phyloP scores from a whole-genome alignment of 805 yeast genomes.

The Tetrapisispora taiwanensis region DNA sequence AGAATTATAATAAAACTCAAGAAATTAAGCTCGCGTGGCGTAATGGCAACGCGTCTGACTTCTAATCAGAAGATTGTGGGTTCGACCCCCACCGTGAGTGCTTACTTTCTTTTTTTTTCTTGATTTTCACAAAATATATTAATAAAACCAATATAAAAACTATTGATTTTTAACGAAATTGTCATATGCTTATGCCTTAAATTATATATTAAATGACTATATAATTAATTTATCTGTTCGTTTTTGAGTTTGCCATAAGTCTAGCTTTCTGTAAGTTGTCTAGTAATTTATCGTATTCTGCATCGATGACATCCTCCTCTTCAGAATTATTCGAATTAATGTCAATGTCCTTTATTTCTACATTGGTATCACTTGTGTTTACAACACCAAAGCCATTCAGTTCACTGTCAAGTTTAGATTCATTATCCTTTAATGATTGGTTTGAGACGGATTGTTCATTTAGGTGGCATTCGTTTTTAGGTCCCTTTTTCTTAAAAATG shows the following conservation, averaged over 20 bases:
- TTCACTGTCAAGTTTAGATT: neutral
- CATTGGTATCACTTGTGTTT: neutral
- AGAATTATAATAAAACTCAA: too few species aligned
- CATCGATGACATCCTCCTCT: slow-evolving; percentile 26
- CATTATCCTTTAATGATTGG: too few species aligned
- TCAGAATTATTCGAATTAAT: slow-evolving; percentile 1
- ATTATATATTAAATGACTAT: too few species aligned
- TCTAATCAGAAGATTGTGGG: slow-evolving; percentile 42
- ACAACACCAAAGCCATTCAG: neutral
- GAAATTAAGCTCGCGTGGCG: slow-evolving; percentile 36
- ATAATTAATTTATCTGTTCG: neutral
- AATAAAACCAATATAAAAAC: too few species aligned
- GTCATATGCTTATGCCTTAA: too few species aligned
- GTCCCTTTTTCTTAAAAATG: slow-evolving; percentile 20
- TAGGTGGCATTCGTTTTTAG: neutral
- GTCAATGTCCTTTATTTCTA: neutral
- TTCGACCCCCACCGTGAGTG: slow-evolving; percentile 44
- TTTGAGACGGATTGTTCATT: neutral
- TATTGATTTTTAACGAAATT: too few species aligned
- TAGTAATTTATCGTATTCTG: slow-evolving; percentile 34
- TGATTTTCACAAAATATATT: too few species aligned
- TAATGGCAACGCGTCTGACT: slow-evolving; percentile 44
- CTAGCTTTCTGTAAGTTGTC: slow-evolving; percentile 31
- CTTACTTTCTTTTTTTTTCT: slow-evolving; percentile 7
- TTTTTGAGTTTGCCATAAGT: neutral